Conservation (phyloP, 2,329 filamentous ascomycete genomes). For the Beauveria caledonica region DNA sequence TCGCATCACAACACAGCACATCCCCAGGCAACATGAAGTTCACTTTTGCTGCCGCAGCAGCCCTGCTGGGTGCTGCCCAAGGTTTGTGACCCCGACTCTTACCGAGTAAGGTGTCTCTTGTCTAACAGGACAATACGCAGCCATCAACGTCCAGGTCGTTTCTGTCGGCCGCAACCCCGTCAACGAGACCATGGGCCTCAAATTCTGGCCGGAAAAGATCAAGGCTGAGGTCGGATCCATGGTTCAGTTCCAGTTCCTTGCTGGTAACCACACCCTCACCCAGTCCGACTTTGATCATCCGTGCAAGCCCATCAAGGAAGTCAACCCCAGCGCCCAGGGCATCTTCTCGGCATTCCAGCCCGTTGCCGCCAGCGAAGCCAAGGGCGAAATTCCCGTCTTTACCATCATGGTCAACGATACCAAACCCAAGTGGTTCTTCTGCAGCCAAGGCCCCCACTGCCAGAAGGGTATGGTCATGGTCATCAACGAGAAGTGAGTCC, state of each 20-base stretch:
- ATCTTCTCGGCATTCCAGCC: conserved; percentile 63
- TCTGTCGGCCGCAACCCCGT: conserved; percentile 48
- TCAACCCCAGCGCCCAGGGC: conserved; percentile 44
- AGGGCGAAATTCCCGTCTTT: conserved; percentile 55
- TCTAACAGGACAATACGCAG: conserved; percentile 15
- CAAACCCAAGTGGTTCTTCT: conserved; percentile 72
- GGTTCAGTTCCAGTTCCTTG: conserved; percentile 60
- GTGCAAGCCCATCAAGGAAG: conserved; percentile 52
- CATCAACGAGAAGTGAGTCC: conserved; percentile 62
- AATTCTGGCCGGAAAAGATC: conserved; percentile 59
- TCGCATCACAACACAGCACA: conserved; percentile 9
- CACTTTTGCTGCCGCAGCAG: conserved; percentile 36
- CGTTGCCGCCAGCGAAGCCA: conserved; percentile 42
- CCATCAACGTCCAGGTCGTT: conserved; percentile 50
- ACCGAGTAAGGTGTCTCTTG: background rate
- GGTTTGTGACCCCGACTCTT: conserved; percentile 24
- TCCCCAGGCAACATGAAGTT: conserved; percentile 42
- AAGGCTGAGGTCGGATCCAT: conserved; percentile 53
- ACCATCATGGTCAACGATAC: conserved; percentile 61
- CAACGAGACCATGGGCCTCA: conserved; percentile 42
- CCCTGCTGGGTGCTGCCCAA: conserved; percentile 39
- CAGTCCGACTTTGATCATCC: conserved; percentile 68
- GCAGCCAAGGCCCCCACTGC: conserved; percentile 66
- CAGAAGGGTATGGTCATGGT: conserved; percentile 68
- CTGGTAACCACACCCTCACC: conserved; percentile 69